Base-by-base conservation (phyloP, 23 red algal species). In the Gracilaria gracilis region DNA sequence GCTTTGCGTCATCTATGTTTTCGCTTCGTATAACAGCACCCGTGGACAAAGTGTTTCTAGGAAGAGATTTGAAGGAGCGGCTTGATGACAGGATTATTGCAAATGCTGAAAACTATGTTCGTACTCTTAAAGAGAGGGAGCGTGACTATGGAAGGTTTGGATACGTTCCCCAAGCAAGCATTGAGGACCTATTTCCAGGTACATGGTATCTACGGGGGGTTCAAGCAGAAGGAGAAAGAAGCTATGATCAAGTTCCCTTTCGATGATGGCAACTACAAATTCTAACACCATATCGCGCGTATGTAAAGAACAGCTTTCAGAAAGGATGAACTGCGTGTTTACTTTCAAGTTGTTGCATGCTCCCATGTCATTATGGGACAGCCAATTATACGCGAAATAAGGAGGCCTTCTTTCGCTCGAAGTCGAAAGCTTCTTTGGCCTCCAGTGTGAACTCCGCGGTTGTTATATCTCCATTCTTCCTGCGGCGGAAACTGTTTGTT, bases 1-100 rank as follows among this genome's bases (percentile, higher is more conserved):
- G 97, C 6, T 88, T 96, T 73, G 97, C 97, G 36, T 61, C 94
- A 8, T 94, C 83, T 2, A 96, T 98, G 94, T 98, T 93, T 71
- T 84, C 90, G 28, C 65, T 98, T 69, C 88, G 86, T 33, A 78
- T 95, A 9, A 61, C 71, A 31, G 46, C 24, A 36, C 82, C 91
- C 15, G 57, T 95, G 17, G 81, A 77, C 17, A 28, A 70, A 4
- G 64, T 90, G 9, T 66, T 90, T 53, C 25, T 65, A 25, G 71
- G 71, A 64, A 48, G 49, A 36, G 34, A 61, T 35, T 53, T 90
- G 38, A 61, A 57, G 48, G 87, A 90, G 42, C 55, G 46, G 50
- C 47, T 90, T 23, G 47, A 75, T 19, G 58, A 66, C 17, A 39
- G 87, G 34, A 50, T 90, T 11, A 70, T 90, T 90, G 71, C 74